These are phyloP conservation scores for Plasmodium sp. DNA, from an alignment of 169 alveolate genomes.

Conservation along the genomic window DNA sequence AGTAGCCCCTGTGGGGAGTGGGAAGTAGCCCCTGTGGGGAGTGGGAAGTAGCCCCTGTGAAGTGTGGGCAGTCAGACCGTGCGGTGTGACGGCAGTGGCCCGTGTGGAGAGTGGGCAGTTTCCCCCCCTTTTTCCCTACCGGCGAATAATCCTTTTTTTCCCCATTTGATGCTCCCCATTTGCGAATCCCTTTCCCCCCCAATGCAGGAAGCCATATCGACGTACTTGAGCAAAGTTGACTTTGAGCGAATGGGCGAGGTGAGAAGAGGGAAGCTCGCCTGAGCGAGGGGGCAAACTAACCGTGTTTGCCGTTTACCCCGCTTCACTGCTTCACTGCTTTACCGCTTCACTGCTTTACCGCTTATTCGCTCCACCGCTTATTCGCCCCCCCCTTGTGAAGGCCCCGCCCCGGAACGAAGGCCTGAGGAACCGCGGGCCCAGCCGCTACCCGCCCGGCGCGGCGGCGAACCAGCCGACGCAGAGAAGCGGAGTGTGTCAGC, in stretches of 20 bases:
- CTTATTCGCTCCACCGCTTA: no score
- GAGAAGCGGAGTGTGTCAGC: not conserved
- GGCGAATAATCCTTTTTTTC: not conserved
- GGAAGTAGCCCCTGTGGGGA: not conserved
- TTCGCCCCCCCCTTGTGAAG: not conserved
- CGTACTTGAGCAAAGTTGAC: conserved; percentile 14
- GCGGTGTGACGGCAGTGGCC: no score
- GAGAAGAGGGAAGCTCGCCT: not conserved
- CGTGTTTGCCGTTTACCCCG: no score
- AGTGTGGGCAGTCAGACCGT: no score
- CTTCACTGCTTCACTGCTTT: no score
- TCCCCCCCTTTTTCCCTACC: not conserved
- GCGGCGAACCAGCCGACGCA: not conserved
- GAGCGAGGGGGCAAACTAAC: no score
- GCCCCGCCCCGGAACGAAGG: not conserved
- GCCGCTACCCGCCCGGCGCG: not conserved
- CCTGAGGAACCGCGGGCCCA: not conserved
- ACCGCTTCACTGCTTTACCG: no score
- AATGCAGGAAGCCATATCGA: conserved; percentile 10
- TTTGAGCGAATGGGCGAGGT: not conserved
- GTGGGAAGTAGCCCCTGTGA: not conserved
- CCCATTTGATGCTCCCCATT: not conserved
- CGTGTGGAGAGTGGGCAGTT: not conserved
- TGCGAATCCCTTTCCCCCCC: not conserved
- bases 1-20: not conserved